phyloP scores from a whole-genome alignment of 805 yeast species.

The Saturnispora sekii region DNA sequence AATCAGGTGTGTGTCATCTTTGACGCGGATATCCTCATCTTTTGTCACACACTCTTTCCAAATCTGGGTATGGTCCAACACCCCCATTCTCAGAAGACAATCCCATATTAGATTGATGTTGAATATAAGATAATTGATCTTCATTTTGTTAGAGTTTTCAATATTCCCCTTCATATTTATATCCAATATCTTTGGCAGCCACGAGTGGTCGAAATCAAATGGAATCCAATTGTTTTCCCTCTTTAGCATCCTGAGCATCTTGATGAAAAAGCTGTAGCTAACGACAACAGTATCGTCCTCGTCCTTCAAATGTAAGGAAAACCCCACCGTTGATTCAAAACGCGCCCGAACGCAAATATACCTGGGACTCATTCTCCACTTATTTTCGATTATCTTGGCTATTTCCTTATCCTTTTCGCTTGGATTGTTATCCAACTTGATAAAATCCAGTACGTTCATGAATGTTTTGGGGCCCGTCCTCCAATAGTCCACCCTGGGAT shows the following conservation, averaged over 20 bases:
- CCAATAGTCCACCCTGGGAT: conserved; percentile 38
- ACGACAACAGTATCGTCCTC: conserved; percentile 14
- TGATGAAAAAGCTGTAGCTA: conserved; percentile 16
- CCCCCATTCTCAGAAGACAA: conserved; percentile 23
- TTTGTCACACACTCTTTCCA: conserved; percentile 2
- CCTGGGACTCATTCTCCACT: conserved; percentile 1
- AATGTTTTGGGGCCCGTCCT: conserved; percentile 24
- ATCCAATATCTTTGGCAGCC: conserved; percentile 19
- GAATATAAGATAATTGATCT: conserved; percentile 38
- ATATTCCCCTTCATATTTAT: conserved; percentile 18
- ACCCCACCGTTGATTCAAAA: conserved; percentile 23
- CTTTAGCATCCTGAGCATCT: conserved; percentile 27
- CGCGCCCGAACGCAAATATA: conserved; percentile 25
- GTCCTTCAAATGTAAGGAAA: conserved; percentile 15
- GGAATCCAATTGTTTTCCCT: conserved; percentile 27
- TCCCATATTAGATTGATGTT: conserved; percentile 40
- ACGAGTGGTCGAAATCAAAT: conserved; percentile 21
- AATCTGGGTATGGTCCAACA: conserved; percentile 5
- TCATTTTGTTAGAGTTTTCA: conserved; percentile 31
- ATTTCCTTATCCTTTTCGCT: conserved; percentile 18
- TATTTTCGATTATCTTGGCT: conserved; percentile 27
- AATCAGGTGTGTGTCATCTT: background rate
- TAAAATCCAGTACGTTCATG: conserved; percentile 37
- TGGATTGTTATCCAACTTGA: conserved; percentile 27
- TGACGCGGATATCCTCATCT: background rate